These are phyloP conservation scores for Gliomastix tumulicola DNA, from an alignment of 2,329 filamentous ascomycete species.

Conservation along the genomic window DNA sequence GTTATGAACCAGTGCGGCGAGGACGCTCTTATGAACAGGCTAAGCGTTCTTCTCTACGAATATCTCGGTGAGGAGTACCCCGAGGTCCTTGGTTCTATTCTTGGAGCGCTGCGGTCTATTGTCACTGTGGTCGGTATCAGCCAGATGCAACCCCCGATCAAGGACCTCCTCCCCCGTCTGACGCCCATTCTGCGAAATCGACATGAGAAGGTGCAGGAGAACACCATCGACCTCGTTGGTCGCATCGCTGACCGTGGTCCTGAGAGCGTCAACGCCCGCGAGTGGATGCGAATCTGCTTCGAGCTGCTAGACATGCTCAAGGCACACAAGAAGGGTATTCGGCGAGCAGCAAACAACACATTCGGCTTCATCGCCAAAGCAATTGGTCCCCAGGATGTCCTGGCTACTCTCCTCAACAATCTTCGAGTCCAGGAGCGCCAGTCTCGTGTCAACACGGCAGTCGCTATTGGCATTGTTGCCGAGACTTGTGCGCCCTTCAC, in stretches of 20 bases:
- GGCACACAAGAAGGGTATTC: constrained; percentile 98
- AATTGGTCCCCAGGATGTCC: constrained; percentile 93
- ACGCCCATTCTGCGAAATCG: constrained; percentile 98
- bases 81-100: constrained; percentile 91
- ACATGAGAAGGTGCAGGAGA: constrained; percentile 98
- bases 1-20: constrained; percentile 99
- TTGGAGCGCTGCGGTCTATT: constrained; percentile 90
- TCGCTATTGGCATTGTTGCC: constrained; percentile 96
- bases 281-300: constrained; percentile 99
- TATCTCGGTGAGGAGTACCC: constrained; percentile 98
- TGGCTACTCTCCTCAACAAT: constrained; percentile 94
- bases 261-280: constrained; percentile 90
- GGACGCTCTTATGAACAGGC: constrained; percentile 90
- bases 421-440: constrained; percentile 95
- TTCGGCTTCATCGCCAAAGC: constrained; percentile 99
- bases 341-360: constrained; percentile 96
- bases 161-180: constrained; percentile 86
- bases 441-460: constrained; percentile 95
- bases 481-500: constrained; percentile 98
- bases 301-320: constrained; percentile 99
- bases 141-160: constrained; percentile 97
- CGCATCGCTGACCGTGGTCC: constrained; percentile 96
- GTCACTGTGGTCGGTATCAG: constrained; percentile 97
- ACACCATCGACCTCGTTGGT: constrained; percentile 95
- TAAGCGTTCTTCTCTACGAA: constrained; percentile 92